Percentiles rank a stretch among this genome's conserved stretches.
Evolutionary conservation across 208 protist species (phyloP).

Genomic region (Porcisia hertigi): DNA sequence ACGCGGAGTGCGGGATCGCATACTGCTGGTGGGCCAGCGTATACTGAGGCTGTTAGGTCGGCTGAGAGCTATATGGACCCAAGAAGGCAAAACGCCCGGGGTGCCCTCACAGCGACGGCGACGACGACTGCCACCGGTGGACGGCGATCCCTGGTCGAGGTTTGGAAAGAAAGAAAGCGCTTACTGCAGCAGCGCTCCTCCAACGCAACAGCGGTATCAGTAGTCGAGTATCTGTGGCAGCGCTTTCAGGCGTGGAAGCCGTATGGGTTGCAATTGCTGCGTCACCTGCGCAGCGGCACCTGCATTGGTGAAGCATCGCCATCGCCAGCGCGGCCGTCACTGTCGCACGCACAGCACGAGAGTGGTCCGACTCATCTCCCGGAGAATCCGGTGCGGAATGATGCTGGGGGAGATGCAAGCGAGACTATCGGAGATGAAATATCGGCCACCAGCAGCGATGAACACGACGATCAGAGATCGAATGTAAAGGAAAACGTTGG

Average conservation of each 20-base stretch:
- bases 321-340: not conserved
- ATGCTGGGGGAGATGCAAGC: not conserved
- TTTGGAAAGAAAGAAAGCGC: slow-evolving; percentile 31
- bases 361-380: not conserved
- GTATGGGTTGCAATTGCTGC: slow-evolving; percentile 6
- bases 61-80: not conserved
- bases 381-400: not conserved
- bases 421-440: not conserved
- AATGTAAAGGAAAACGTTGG: not conserved
- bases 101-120: not conserved
- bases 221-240: slow-evolving; percentile 50
- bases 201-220: slow-evolving; percentile 50
- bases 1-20: slow-evolving; percentile 2
- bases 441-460: slow-evolving; percentile 6
- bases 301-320: not conserved
- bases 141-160: not conserved
- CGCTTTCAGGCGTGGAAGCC: slow-evolving; percentile 37
- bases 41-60: not conserved
- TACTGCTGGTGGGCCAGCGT: not conserved
- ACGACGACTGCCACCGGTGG: slow-evolving; percentile 3
- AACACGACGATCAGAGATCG: not conserved
- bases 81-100: not conserved
- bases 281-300: not conserved
- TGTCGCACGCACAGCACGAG: not conserved
- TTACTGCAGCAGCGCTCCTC: slow-evolving; percentile 27